A percentile compares a stretch with the other conserved stretches of the same genome.
Evolutionary conservation across 2,329 filamentous ascomycete species (phyloP).

Genomic region (Ampelomyces quisqualis): DNA sequence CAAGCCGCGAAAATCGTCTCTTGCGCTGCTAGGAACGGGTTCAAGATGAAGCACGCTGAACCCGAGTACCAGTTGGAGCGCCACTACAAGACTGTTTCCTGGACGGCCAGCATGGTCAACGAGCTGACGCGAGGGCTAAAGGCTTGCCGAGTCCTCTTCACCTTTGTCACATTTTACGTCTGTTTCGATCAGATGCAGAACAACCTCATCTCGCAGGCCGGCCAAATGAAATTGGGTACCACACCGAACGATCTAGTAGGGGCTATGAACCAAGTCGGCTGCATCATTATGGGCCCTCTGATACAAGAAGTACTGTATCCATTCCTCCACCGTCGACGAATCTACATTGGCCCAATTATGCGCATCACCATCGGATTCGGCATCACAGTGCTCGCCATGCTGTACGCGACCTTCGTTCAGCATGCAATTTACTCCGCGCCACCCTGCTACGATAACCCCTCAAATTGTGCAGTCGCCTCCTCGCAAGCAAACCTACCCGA

Average conservation of each 20-base stretch:
- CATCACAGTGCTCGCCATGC: conserved; percentile 33
- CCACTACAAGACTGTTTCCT: conserved; percentile 23
- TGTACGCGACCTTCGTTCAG: conserved; percentile 35
- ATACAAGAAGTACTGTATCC: conserved; percentile 35
- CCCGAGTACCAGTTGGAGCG: conserved; percentile 29
- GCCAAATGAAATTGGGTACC: conserved; percentile 35
- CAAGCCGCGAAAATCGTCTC: conserved; percentile 27
- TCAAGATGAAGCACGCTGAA: conserved; percentile 27
- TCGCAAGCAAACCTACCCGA: conserved; percentile 35
- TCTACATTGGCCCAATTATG: conserved; percentile 32
- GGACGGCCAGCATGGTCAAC: conserved; percentile 28
- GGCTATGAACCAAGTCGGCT: conserved; percentile 35
- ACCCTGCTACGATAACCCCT: conserved; percentile 41
- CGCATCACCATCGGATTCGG: conserved; percentile 37
- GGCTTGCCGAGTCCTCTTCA: conserved; percentile 38
- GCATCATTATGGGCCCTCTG: conserved; percentile 37
- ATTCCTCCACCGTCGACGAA: conserved; percentile 27
- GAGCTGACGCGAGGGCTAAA: conserved; percentile 33
- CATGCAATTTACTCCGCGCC: conserved; percentile 33
- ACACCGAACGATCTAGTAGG: conserved; percentile 43
- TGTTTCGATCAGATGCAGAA: conserved; percentile 46
- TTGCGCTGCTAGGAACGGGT: conserved; percentile 31
- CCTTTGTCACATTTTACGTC: conserved; percentile 40
- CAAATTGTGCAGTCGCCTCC: conserved; percentile 22
- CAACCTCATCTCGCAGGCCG: conserved; percentile 43